phyloP scores from a whole-genome alignment of 1,139 yeast species.

The Blastobotrys indianensis region DNA sequence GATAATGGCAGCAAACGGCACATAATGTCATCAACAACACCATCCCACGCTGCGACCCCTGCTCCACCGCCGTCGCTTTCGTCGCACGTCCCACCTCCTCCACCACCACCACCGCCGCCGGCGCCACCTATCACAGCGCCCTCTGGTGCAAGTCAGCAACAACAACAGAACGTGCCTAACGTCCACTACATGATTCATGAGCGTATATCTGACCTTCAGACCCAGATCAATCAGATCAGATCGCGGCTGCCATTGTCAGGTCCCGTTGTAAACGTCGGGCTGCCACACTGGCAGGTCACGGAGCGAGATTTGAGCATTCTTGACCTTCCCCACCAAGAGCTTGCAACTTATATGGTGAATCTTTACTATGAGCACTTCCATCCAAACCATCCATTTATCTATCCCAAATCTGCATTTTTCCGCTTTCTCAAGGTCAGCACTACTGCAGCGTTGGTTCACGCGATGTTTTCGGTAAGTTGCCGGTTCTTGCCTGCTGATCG shows the following conservation, averaged over 20 bases:
- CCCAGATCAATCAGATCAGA: conserved; percentile 3
- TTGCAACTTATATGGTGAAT: conserved; percentile 39
- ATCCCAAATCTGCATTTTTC: conserved; percentile 39
- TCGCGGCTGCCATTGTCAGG: conserved; percentile 3
- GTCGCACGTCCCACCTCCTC: neutral
- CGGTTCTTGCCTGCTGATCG: conserved; percentile 28
- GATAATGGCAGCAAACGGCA: neutral
- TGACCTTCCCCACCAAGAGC: conserved; percentile 43
- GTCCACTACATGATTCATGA: neutral
- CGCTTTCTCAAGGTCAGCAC: conserved; percentile 33
- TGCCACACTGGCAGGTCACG: conserved; percentile 12
- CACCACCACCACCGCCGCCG: neutral
- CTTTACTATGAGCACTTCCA: conserved; percentile 46
- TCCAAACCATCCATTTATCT: conserved; percentile 42
- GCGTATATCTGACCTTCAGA: neutral
- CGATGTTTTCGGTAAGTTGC: conserved; percentile 44
- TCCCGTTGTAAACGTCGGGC: conserved; percentile 5
- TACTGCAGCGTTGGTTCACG: conserved; percentile 42
- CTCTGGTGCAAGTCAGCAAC: neutral
- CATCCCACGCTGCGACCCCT: neutral
- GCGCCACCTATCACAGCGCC: neutral
- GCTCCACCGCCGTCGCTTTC: neutral
- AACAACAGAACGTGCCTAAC: neutral
- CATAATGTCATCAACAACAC: neutral
- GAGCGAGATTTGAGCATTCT: conserved; percentile 26